These are phyloP conservation scores for Pseudocercospora ulei DNA, from an alignment of 2,329 filamentous ascomycete species.

Conservation along the genomic window DNA sequence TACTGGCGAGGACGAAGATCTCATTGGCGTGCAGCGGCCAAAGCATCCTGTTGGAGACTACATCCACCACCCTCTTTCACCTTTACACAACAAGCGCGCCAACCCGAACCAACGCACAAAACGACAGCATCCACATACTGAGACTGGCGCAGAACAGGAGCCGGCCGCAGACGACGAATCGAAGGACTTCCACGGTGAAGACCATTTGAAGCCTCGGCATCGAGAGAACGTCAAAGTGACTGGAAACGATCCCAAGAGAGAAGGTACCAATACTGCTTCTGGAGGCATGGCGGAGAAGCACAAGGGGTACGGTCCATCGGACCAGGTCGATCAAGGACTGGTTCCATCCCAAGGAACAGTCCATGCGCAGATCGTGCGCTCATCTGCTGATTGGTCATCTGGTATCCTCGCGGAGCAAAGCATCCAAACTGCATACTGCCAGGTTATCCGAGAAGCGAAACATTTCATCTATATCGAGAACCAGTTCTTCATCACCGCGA, in stretches of 20 bases:
- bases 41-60: conserved; percentile 85
- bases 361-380: conserved; percentile 76
- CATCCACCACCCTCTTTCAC: conserved; percentile 64
- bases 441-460: conserved; percentile 75
- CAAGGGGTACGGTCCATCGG: conserved; percentile 25
- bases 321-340: conserved; percentile 21
- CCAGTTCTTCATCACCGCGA: conserved; percentile 84
- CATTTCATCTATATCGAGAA: conserved; percentile 98
- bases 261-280: conserved; percentile 30
- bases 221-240: conserved; percentile 32
- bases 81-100: conserved; percentile 55
- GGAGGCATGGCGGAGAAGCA: conserved; percentile 30
- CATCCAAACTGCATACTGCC: conserved; percentile 77
- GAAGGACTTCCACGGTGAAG: conserved; percentile 27
- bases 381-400: conserved; percentile 86
- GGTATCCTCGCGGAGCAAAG: conserved; percentile 76
- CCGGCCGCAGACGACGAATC: conserved; percentile 16
- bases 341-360: conserved; percentile 56
- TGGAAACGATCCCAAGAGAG: conserved; percentile 31
- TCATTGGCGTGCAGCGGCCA: conserved; percentile 79
- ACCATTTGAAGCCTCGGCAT: conserved; percentile 13
- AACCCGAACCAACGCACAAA: conserved; percentile 37
- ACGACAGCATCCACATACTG: conserved; percentile 22
- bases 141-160: conserved; percentile 12
- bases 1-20: conserved; percentile 67